Base-by-base conservation (phyloP, 2,329 filamentous ascomycete genomes). In the Nannizzia gypsea region DNA sequence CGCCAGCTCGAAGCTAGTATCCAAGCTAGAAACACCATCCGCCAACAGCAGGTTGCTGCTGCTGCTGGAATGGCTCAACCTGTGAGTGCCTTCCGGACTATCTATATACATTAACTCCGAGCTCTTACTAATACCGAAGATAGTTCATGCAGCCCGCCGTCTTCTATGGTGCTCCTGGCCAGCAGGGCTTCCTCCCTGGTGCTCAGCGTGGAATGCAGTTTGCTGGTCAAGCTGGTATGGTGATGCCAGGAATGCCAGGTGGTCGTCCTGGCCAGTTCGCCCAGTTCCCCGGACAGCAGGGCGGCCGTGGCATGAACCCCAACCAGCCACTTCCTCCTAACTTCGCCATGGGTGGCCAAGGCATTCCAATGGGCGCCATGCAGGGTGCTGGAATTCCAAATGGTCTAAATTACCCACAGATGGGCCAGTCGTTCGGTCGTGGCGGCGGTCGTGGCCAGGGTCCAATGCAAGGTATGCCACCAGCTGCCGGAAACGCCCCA, bases 21-120 rank as follows among this genome's bases (percentile, higher is more conserved):
- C 76, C 93, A 97, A 80, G 92, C 93, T 76, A 90, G 93, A 77
- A 97, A 97, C 82, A 92, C 96, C 77, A 86, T 96, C 73, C 88
- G 93, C 72, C 93, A 97, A 86, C 93, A 97, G 81, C 93, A 99
- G 78, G 90, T 90, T 67, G 90, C 91, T 66, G 90, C 91, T 66
- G 88, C 88, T 66, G 90, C 88, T 59, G 90, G 89, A 70, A 90
- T 96, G 83, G 87, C 89, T 67, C 88, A 81, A 66, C 78, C 80
- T 67, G 73, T 74, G 67, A 64, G 69, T 68, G 24, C 42, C 9
- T 20, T 50, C 34, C 22, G 1, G 0, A 11, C n/a, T 36, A 13
- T 36, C 9, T 36, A 36, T 36, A 36, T 13, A 36, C 31, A 34
- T 11, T 31, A 3, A 36, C 9, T 36, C 31, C 2, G 13, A 11